phyloP scores from a whole-genome alignment of 1,284 basidiomycete genomes.

The Malassezia yamatoensis region DNA sequence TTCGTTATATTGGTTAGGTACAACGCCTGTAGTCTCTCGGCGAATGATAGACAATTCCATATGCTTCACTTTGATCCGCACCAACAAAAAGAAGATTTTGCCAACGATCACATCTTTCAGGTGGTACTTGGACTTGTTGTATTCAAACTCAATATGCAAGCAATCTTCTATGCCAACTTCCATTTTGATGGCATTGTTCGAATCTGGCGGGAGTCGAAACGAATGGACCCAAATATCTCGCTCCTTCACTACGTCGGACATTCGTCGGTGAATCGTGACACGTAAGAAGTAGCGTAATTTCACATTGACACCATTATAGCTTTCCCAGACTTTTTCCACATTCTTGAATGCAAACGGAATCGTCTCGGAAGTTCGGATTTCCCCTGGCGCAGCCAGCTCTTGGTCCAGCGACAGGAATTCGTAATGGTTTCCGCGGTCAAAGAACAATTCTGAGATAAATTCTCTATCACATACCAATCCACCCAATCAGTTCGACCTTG shows the following conservation, averaged over 20 bases:
- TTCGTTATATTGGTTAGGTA: constrained; percentile 95
- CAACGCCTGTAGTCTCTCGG: constrained; percentile 77
- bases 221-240: constrained; percentile 95
- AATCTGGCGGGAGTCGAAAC: constrained; percentile 94
- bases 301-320: constrained; percentile 94
- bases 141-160: constrained; percentile 97
- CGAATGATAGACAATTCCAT: constrained; percentile 98
- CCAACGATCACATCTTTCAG: constrained; percentile 98
- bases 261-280: constrained; percentile 74
- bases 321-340: constrained; percentile 97
- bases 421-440: constrained; percentile 91
- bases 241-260: constrained; percentile 87
- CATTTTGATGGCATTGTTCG: constrained; percentile 98
- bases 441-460: constrained; percentile 68
- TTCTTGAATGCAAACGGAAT: constrained; percentile 97
- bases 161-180: constrained; percentile 99
- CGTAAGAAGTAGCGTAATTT: constrained; percentile 88
- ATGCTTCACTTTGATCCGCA: constrained; percentile 98
- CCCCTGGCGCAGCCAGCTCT: constrained; percentile 83
- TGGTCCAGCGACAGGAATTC: constrained; percentile 92
- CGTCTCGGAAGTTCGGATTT: constrained; percentile 85
- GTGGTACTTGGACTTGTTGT: constrained; percentile 99
- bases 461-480: constrained; percentile 60
- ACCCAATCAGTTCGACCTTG: constrained; percentile 92
- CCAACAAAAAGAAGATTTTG: constrained; percentile 96